Base-by-base conservation (phyloP, 805 yeast genomes). In the Candida pini region DNA sequence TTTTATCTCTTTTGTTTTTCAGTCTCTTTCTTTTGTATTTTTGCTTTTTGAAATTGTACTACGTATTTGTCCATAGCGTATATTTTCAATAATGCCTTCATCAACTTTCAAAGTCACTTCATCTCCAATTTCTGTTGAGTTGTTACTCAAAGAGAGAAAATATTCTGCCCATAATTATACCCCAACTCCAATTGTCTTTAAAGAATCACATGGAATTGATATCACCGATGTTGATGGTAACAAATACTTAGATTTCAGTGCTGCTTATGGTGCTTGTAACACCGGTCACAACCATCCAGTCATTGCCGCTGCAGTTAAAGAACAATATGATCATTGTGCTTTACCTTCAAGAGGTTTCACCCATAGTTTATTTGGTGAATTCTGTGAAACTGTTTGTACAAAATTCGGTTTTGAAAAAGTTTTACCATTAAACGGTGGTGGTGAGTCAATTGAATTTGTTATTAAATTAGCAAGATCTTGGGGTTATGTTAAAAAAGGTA, bases 371-470 rank as follows among this genome's bases (percentile, higher is more conserved):
- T 55, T 43, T 36, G 47, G 51, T 26, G 37, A 49, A 28, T 44
- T 49, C 37, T 41, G 53, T 39, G 45, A 55, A 39, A 38, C 40
- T 16, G 37, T 55, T 49, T 31, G 66, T 56, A 18, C 43, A 44
- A 30, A 40, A 33, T 28, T 40, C 49, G 41, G 57, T 18, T 52
- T 40, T 21, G 53, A 54, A 26, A 56, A 55, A 34, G 50, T 64
- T 3, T 30, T 64, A 8, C 40, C 52, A 12, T 21, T 63, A 30
- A 51, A 59, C 15, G 62, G 64, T 15, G 63, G 60, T 10, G 60
- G 64, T 7, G 64, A 54, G 30, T 54, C 59, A 0, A 48, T 64
- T 16, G 69, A 64, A 40, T 62, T 61, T 23, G 61, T 64, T 1
- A 48, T 64, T 49, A 64, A 64, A 34, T 45, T 63, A 51, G 60